A percentile compares a stretch with the other conserved stretches of the same genome.
phyloP scores from a whole-genome alignment of 2,329 filamentous ascomycete species.

The Escovopsis sp. region DNA sequence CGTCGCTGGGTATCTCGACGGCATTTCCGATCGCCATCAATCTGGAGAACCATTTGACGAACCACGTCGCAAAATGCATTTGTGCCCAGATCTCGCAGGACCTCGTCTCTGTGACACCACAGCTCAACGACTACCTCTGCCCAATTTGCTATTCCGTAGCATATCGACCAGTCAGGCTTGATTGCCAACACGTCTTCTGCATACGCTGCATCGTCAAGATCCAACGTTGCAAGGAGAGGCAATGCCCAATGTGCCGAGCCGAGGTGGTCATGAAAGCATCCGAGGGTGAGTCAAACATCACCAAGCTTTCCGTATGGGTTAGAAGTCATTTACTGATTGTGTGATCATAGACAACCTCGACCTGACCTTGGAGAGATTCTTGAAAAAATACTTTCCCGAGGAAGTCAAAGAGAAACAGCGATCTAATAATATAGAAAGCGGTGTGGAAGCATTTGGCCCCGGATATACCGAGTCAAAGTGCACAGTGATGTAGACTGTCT shows the following conservation, averaged over 20 bases:
- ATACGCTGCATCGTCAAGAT: conserved; percentile 71
- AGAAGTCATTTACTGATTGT: conserved; percentile 1
- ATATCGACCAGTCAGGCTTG: conserved; percentile 66
- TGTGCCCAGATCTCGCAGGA: conserved; percentile 60
- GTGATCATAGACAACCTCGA: conserved; percentile 50
- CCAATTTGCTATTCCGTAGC: conserved; percentile 66
- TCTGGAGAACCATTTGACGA: conserved; percentile 45
- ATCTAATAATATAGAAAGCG: conserved; percentile 62
- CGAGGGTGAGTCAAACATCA: conserved; percentile 35
- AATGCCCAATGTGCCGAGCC: conserved; percentile 63
- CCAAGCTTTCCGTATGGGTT: no score
- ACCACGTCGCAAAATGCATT: conserved; percentile 57
- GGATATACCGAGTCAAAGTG: conserved; percentile 46
- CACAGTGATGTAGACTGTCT: conserved; percentile 37
- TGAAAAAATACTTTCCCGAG: conserved; percentile 61
- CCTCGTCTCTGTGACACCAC: conserved; percentile 59
- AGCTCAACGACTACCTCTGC: conserved; percentile 71
- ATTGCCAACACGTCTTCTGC: conserved; percentile 66
- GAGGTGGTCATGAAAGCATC: conserved; percentile 58
- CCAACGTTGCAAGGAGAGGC: conserved; percentile 50
- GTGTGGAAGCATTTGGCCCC: conserved; percentile 55
- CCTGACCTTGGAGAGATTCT: conserved; percentile 46
- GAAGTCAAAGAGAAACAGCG: conserved; percentile 52
- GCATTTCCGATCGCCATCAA: conserved; percentile 44
- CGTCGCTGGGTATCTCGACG: conserved; percentile 52